These are phyloP conservation scores for Saccharomycopsis hybrid DNA, from an alignment of 1,139 yeast genomes.

Conservation along the genomic window DNA sequence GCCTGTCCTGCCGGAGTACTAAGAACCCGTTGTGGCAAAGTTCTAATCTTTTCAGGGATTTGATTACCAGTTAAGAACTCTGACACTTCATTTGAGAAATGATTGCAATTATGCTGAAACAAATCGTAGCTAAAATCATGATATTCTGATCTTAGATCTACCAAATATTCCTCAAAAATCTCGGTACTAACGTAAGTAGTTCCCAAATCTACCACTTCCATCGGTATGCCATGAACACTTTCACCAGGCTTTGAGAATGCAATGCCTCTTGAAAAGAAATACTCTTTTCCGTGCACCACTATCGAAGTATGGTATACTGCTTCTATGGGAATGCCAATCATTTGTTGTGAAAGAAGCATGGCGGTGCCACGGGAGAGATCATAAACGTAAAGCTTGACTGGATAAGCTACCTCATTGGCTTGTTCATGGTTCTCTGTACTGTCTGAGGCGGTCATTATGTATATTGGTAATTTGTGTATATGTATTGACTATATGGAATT, in stretches of 20 bases:
- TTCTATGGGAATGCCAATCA: conserved; percentile 44
- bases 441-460: background rate
- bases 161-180: conserved; percentile 45
- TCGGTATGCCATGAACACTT: conserved; percentile 57
- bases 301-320: conserved; percentile 67
- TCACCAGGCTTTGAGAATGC: conserved; percentile 41
- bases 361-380: conserved; percentile 51
- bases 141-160: conserved; percentile 43
- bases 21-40: conserved; percentile 51
- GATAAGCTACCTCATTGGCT: conserved; percentile 11
- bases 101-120: conserved; percentile 65
- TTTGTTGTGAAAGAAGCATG: conserved; percentile 35
- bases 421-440: background rate
- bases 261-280: conserved; percentile 58
- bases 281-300: conserved; percentile 49
- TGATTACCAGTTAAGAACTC: conserved; percentile 54
- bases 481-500: too few species aligned
- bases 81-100: conserved; percentile 51
- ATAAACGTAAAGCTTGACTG: conserved; percentile 55
- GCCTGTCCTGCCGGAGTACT: conserved; percentile 54
- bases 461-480: too few species aligned
- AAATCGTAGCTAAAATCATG: conserved; percentile 48
- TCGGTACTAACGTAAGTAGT: conserved; percentile 46
- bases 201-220: conserved; percentile 49
- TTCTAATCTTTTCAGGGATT: conserved; percentile 42